Conservation (phyloP, 2,329 filamentous ascomycete species). For the Akanthomyces uredinophilus region DNA sequence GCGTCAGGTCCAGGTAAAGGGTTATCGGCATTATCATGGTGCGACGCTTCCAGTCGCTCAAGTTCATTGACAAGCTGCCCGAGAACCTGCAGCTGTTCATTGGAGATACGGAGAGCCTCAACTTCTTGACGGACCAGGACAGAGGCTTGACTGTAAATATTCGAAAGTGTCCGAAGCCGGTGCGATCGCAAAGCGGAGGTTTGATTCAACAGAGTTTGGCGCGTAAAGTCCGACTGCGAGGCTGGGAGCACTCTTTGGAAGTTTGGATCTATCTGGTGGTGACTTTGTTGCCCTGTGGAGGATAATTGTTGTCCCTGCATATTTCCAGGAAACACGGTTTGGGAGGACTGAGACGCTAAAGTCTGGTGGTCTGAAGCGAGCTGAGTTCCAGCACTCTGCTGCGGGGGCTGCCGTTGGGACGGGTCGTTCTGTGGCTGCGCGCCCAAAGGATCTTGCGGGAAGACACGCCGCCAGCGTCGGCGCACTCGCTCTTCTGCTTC, state of each 20-base stretch:
- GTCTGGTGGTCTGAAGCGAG: neutral
- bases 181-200: neutral
- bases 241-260: neutral
- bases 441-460: neutral
- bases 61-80: conserved; percentile 10
- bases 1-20: neutral
- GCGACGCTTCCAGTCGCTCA: conserved; percentile 1
- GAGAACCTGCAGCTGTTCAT: conserved; percentile 11
- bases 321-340: neutral
- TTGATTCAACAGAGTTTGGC: neutral
- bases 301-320: neutral
- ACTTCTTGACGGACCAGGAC: conserved; percentile 9
- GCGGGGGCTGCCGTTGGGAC: neutral
- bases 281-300: neutral
- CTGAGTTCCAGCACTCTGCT: neutral
- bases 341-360: neutral
- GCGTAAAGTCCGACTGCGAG: neutral
- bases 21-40: neutral
- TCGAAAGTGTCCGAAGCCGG: neutral
- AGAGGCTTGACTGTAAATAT: conserved; percentile 1
- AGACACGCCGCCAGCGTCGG: conserved; percentile 1
- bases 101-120: conserved; percentile 8
- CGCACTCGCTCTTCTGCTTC: conserved; percentile 9
- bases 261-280: neutral
- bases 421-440: neutral